Percentiles rank a stretch among this genome's conserved stretches.
Conservation (phyloP, 139 green algal genomes). For the Chlamydomonas sp. region DNA sequence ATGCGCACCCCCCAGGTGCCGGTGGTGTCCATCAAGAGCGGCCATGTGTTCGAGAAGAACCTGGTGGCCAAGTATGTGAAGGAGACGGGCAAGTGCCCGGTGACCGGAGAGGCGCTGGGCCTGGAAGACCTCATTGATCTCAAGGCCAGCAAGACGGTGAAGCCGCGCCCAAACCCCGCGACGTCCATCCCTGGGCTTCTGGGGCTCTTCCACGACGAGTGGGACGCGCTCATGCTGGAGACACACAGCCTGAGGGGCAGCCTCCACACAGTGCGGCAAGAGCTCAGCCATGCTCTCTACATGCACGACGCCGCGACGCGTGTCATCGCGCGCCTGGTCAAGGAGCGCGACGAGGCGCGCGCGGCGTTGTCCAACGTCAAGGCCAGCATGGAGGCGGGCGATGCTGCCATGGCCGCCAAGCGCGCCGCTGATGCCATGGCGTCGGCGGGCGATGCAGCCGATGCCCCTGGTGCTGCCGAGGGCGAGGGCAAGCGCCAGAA, state of each 20-base stretch:
- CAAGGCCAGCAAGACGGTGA: constrained; percentile 63
- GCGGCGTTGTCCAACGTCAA: constrained; percentile 31
- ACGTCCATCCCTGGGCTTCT: constrained; percentile 91
- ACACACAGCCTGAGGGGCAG: constrained; percentile 65
- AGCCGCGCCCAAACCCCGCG: constrained; percentile 67
- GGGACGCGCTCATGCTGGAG: constrained; percentile 91
- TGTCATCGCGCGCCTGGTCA: constrained; percentile 76
- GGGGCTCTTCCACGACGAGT: constrained; percentile 91
- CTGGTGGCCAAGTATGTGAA: constrained; percentile 83
- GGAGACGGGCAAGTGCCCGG: constrained; percentile 78
- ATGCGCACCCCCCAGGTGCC: too few relatives aligned
- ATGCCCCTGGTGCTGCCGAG: background rate
- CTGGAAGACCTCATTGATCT: constrained; percentile 80
- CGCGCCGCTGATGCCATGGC: constrained; percentile 18
- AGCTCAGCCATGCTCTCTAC: constrained; percentile 90
- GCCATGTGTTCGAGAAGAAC: constrained; percentile 80
- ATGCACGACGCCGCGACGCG: constrained; percentile 88
- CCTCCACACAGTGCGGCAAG: constrained; percentile 68
- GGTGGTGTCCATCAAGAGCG: constrained; percentile 75
- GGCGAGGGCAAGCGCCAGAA: constrained; percentile 24
- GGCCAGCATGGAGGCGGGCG: constrained; percentile 18
- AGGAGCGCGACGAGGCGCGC: constrained; percentile 75
- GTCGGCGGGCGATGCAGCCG: constrained; percentile 27
- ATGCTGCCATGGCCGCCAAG: constrained; percentile 1
- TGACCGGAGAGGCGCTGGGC: constrained; percentile 64